Conservation (phyloP, 2,329 filamentous ascomycete genomes). For the Neonectria faginata region DNA sequence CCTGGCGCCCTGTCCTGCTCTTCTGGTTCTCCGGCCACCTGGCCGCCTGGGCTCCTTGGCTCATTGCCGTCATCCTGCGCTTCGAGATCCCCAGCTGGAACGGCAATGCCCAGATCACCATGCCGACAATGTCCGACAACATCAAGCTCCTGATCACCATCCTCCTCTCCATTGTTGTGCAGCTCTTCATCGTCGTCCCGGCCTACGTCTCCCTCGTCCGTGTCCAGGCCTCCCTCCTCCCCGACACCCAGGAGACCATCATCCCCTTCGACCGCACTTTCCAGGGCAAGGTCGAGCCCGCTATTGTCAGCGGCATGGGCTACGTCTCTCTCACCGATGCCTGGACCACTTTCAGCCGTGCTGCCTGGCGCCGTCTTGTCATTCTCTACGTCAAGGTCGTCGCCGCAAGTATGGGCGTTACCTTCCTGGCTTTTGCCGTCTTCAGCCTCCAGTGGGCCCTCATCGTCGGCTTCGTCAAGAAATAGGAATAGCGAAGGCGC, state of each 20-base stretch:
- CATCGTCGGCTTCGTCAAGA: constrained; percentile 41
- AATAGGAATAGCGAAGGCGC: neutral
- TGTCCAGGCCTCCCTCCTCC: constrained; percentile 87
- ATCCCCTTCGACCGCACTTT: constrained; percentile 93
- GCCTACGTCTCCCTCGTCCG: constrained; percentile 81
- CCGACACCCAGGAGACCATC: constrained; percentile 83
- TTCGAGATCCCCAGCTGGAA: constrained; percentile 51
- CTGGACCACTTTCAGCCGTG: constrained; percentile 80
- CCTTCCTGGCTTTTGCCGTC: constrained; percentile 59
- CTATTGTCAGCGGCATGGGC: constrained; percentile 78
- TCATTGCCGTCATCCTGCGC: constrained; percentile 57
- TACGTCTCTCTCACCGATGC: constrained; percentile 79
- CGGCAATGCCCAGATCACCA: constrained; percentile 22
- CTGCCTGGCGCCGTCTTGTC: constrained; percentile 78
- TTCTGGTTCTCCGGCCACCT: constrained; percentile 70
- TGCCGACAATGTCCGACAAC: constrained; percentile 51
- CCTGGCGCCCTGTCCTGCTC: constrained; percentile 74
- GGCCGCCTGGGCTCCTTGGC: constrained; percentile 59
- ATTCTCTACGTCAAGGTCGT: constrained; percentile 81
- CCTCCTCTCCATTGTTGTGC: constrained; percentile 60
- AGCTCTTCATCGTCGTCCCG: constrained; percentile 74
- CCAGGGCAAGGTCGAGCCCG: constrained; percentile 79
- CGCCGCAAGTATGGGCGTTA: constrained; percentile 62
- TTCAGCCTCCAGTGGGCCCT: constrained; percentile 65
- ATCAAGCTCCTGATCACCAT: constrained; percentile 62